These are phyloP conservation scores for Exserohilum turcica DNA, from an alignment of 2,329 filamentous ascomycete species.

Conservation along the genomic window DNA sequence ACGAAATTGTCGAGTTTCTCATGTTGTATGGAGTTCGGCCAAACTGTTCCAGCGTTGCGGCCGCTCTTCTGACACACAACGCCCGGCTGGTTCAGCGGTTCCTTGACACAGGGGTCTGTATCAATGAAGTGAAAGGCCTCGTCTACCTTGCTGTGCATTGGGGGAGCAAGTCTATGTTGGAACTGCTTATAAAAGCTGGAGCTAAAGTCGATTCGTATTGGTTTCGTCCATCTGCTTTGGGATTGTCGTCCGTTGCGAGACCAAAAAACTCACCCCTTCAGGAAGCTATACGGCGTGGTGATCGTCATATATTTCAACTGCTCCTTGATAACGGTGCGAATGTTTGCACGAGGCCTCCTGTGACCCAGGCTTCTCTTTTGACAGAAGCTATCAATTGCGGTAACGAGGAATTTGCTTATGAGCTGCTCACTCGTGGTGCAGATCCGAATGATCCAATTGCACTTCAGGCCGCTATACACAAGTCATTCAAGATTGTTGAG, in stretches of 20 bases:
- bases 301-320: neutral
- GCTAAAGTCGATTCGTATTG: neutral
- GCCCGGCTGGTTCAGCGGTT: neutral
- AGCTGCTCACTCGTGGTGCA: neutral
- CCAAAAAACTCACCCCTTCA: neutral
- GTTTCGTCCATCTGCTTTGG: neutral
- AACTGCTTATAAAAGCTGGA: neutral
- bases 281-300: neutral
- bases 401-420: neutral
- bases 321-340: neutral
- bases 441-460: neutral
- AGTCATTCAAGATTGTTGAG: neutral
- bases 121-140: neutral
- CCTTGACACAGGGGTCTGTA: neutral
- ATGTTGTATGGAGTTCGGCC: neutral
- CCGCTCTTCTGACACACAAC: neutral
- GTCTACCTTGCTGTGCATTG: neutral
- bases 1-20: neutral
- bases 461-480: neutral
- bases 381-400: neutral
- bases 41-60: neutral
- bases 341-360: fast-evolving
- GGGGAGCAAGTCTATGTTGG: neutral
- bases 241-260: neutral
- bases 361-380: neutral